These are phyloP conservation scores for Phytopythium boreale DNA, from an alignment of 352 stramenopile species.

Conservation along the genomic window DNA sequence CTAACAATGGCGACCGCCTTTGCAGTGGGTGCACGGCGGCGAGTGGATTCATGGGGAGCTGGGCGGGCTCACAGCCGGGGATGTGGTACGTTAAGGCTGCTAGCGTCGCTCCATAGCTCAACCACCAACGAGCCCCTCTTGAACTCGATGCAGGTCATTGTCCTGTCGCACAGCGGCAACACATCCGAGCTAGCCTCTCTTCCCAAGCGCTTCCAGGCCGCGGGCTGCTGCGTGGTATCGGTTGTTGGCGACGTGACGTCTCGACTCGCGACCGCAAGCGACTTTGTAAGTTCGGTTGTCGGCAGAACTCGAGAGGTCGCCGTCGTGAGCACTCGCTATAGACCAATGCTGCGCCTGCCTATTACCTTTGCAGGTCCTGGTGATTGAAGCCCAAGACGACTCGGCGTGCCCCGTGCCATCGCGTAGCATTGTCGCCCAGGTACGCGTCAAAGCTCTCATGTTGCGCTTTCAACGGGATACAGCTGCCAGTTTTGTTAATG, in stretches of 20 bases:
- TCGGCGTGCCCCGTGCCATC: constrained; percentile 57
- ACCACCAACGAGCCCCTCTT: neutral
- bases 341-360: neutral
- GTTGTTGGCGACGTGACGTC: constrained; percentile 44
- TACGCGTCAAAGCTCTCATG: constrained; percentile 10
- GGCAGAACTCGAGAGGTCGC: neutral
- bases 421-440: constrained; percentile 77
- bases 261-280: constrained; percentile 26
- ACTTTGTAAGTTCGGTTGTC: constrained; percentile 27
- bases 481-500: constrained; percentile 1
- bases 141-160: constrained; percentile 33
- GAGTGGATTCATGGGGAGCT: constrained; percentile 83
- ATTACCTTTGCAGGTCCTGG: constrained; percentile 25
- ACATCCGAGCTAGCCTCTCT: constrained; percentile 60
- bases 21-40: constrained; percentile 68
- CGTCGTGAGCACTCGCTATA: too few relatives aligned
- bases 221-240: constrained; percentile 39
- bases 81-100: constrained; percentile 36
- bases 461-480: neutral
- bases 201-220: constrained; percentile 36
- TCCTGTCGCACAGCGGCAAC: constrained; percentile 71
- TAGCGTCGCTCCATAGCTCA: neutral
- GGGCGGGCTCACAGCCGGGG: constrained; percentile 51
- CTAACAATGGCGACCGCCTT: neutral
- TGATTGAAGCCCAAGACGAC: constrained; percentile 47